phyloP scores from a whole-genome alignment of 1,139 yeast species.

The Starmera stellimalicola region DNA sequence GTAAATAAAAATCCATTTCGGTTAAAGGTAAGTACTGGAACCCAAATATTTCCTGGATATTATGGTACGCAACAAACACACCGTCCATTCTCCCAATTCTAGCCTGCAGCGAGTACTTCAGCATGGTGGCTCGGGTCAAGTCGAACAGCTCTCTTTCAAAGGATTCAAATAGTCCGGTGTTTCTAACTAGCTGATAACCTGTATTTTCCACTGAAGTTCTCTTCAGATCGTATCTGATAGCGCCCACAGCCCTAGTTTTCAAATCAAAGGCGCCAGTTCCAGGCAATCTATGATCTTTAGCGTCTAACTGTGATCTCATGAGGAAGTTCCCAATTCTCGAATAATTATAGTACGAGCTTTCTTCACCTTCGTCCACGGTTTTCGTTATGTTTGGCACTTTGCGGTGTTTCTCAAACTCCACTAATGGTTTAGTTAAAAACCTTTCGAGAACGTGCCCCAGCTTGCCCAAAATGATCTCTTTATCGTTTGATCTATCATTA shows the following conservation, averaged over 20 bases:
- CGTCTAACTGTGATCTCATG: constrained; percentile 87
- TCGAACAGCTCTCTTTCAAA: constrained; percentile 75
- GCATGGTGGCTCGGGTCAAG: constrained; percentile 61
- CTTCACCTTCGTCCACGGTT: constrained; percentile 9
- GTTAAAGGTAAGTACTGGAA: constrained; percentile 77
- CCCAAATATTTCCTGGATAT: constrained; percentile 72
- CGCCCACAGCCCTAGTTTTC: constrained; percentile 84
- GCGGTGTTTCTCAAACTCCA: constrained; percentile 33
- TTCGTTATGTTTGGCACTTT: constrained; percentile 9
- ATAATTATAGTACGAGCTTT: constrained; percentile 50
- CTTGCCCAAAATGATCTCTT: constrained; percentile 62
- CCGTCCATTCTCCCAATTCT: constrained; percentile 97
- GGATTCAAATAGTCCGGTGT: constrained; percentile 62
- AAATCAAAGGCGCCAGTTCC: constrained; percentile 90
- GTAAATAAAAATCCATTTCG: constrained; percentile 57
- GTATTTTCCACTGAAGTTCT: constrained; percentile 37
- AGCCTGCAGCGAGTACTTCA: constrained; percentile 86
- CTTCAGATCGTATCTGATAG: constrained; percentile 70
- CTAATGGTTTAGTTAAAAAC: constrained; percentile 50
- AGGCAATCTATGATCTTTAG: constrained; percentile 66
- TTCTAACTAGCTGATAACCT: constrained; percentile 55
- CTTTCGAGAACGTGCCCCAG: constrained; percentile 77
- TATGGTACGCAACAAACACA: constrained; percentile 85
- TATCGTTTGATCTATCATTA: constrained; percentile 58
- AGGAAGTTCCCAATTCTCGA: constrained; percentile 59